Conservation (phyloP, 164 flowering plant species). For the Magnolia changhungtana region DNA sequence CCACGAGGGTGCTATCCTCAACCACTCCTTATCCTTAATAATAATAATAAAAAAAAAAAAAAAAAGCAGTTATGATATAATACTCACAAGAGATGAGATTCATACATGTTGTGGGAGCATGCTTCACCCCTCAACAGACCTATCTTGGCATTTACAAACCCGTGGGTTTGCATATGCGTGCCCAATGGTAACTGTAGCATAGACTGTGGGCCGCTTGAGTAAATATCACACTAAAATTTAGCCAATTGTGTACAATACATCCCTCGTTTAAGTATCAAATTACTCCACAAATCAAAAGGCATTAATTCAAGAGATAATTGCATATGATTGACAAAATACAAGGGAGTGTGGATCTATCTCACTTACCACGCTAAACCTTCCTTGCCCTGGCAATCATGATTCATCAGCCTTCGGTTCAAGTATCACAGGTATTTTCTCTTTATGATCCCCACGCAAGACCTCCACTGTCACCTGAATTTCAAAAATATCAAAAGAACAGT, state of each 20-base stretch:
- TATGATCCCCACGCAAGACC: conserved; percentile 89
- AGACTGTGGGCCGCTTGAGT: not conserved
- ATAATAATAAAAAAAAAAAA: no score
- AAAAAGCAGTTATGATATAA: not conserved
- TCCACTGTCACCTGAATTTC: conserved; percentile 69
- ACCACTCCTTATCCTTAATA: no score
- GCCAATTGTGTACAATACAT: not conserved
- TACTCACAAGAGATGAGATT: not conserved
- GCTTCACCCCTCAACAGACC: not conserved
- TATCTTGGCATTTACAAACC: not conserved
- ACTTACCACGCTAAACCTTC: conserved; percentile 10
- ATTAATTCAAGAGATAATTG: not conserved
- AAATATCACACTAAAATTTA: not conserved
- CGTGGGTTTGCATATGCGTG: not conserved
- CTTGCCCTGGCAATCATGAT: conserved; percentile 25
- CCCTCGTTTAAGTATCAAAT: not conserved
- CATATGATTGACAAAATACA: conserved; percentile 1
- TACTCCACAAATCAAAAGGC: not conserved
- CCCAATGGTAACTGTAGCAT: not conserved
- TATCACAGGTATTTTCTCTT: conserved; percentile 74
- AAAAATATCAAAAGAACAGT: not conserved
- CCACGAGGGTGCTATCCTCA: no score
- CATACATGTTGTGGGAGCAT: not conserved
- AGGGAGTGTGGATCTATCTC: not conserved
- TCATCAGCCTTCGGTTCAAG: conserved; percentile 90